Conservation (phyloP, 148 eudicot genomes). For the Cornus controversa region DNA sequence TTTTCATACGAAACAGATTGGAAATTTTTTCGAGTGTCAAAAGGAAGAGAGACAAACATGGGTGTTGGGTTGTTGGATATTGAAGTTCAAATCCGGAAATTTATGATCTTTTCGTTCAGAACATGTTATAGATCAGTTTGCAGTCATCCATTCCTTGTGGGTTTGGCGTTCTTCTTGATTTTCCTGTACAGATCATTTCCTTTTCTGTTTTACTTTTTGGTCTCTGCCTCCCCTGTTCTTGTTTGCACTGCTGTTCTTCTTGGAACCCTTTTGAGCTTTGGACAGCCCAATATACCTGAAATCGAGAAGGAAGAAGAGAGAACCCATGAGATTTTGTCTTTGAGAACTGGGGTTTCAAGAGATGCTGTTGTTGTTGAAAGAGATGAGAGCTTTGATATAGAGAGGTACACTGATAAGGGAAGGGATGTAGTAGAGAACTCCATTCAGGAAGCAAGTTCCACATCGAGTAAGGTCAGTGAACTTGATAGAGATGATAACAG, state of each 20-base stretch:
- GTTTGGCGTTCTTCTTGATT: conserved; percentile 38
- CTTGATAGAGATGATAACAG: conserved; percentile 14
- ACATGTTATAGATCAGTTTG: conserved; percentile 49
- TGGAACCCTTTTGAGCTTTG: conserved; percentile 74
- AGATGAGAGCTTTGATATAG: conserved; percentile 26
- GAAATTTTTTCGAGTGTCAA: background rate
- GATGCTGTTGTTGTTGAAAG: conserved; percentile 31
- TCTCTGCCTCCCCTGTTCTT: conserved; percentile 70
- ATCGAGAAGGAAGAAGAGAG: conserved; percentile 42
- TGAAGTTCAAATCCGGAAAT: conserved; percentile 42
- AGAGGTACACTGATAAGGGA: conserved; percentile 23
- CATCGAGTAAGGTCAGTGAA: conserved; percentile 23
- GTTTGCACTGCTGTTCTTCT: conserved; percentile 71
- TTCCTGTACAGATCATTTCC: conserved; percentile 60
- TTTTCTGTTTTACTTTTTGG: conserved; percentile 53
- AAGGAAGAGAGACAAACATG: conserved; percentile 4
- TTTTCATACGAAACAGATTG: background rate
- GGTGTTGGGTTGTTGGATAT: conserved; percentile 26
- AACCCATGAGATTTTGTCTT: conserved; percentile 18
- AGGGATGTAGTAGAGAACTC: conserved; percentile 33
- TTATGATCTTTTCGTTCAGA: conserved; percentile 35
- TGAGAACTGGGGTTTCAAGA: conserved; percentile 22
- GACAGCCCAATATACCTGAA: conserved; percentile 48
- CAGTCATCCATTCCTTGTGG: conserved; percentile 64
- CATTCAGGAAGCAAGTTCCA: conserved; percentile 25